phyloP scores from a whole-genome alignment of 2,329 filamentous ascomycete genomes.

The Clarireedia monteithiana region DNA sequence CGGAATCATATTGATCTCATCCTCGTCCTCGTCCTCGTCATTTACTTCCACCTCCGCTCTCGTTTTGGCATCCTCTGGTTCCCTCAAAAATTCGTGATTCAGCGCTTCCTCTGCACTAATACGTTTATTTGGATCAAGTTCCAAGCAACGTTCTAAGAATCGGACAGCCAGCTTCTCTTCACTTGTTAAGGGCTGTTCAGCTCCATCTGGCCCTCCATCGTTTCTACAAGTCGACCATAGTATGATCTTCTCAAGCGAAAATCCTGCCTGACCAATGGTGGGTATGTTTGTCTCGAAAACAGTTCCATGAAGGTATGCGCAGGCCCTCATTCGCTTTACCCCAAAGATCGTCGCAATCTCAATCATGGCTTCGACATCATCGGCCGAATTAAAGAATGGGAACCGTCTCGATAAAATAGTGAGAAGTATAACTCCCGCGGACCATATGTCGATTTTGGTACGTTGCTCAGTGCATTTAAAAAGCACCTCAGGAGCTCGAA shows the following conservation, averaged over 20 bases:
- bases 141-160: constrained; percentile 66
- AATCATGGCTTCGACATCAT: constrained; percentile 95
- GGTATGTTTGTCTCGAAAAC: constrained; percentile 90
- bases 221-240: constrained; percentile 85
- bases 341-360: constrained; percentile 97
- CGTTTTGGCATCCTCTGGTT: constrained; percentile 43
- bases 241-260: constrained; percentile 86
- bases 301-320: constrained; percentile 78
- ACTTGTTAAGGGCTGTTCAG: constrained; percentile 43
- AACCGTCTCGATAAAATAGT: constrained; percentile 89
- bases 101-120: constrained; percentile 71
- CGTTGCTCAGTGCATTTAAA: constrained; percentile 96
- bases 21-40: constrained; percentile 28
- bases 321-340: constrained; percentile 70
- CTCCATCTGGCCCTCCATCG: constrained; percentile 45
- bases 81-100: constrained; percentile 55
- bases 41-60: constrained; percentile 38
- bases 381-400: constrained; percentile 97
- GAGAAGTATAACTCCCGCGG: constrained; percentile 91
- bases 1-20: constrained; percentile 8
- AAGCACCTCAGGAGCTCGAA: constrained; percentile 90
- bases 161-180: constrained; percentile 67
- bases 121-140: constrained; percentile 65
- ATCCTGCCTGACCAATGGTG: constrained; percentile 78
- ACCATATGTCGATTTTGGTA: constrained; percentile 94